Conservation (phyloP, 1,284 basidiomycete species). For the Sphagnurus paluster region DNA sequence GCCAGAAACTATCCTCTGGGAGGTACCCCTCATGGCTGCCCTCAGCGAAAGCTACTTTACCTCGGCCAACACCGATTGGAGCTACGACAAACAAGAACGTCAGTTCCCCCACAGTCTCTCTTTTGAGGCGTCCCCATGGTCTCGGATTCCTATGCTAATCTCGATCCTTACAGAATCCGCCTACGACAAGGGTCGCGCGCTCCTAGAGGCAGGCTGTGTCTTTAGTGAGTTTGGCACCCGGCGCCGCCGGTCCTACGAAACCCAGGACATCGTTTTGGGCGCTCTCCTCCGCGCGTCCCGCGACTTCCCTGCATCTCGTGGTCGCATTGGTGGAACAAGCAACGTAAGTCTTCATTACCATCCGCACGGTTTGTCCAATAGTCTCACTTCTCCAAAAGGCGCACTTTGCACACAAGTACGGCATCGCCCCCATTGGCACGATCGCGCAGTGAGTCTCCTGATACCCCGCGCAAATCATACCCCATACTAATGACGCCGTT, state of each 20-base stretch:
- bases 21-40: conserved; percentile 92
- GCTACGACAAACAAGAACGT: conserved; percentile 79
- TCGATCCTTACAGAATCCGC: conserved; percentile 48
- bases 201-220: conserved; percentile 71
- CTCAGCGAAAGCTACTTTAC: conserved; percentile 79
- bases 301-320: conserved; percentile 46
- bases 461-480: conserved; percentile 2
- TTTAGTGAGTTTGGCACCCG: conserved; percentile 96
- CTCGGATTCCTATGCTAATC: neutral
- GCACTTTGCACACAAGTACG: conserved; percentile 78
- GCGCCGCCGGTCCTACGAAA: conserved; percentile 76
- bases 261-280: conserved; percentile 80
- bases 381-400: conserved; percentile 62
- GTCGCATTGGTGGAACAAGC: conserved; percentile 81
- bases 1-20: conserved; percentile 93
- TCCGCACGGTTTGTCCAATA: conserved; percentile 9
- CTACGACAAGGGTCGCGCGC: conserved; percentile 65
- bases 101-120: conserved; percentile 10
- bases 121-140: conserved; percentile 3
- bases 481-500: conserved; percentile 3
- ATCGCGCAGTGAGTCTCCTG: conserved; percentile 76
- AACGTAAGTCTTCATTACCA: conserved; percentile 55
- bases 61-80: conserved; percentile 80
- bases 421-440: conserved; percentile 73
- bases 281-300: conserved; percentile 67